Conservation (phyloP, 352 stramenopile genomes). For the Globisporangium paddicum region DNA sequence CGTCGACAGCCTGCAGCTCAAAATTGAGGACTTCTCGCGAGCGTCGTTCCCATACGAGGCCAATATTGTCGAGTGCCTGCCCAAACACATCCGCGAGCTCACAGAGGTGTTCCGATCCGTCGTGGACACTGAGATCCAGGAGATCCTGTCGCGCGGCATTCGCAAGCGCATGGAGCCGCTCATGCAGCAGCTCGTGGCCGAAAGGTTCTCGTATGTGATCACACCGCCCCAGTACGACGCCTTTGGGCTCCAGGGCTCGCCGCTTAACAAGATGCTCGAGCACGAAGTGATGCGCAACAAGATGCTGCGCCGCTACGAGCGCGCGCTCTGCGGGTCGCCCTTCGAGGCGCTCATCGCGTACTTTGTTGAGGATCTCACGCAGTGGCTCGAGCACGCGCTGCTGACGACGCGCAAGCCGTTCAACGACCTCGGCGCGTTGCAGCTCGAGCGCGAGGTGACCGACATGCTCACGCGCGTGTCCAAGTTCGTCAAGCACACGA, state of each 20-base stretch:
- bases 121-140: slow-evolving; percentile 64
- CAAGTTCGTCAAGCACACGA: slow-evolving; percentile 44
- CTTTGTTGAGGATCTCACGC: slow-evolving; percentile 52
- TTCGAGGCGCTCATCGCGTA: slow-evolving; percentile 70
- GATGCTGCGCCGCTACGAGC: slow-evolving; percentile 56
- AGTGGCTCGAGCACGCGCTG: slow-evolving; percentile 49
- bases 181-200: slow-evolving; percentile 37
- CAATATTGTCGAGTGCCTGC: slow-evolving; percentile 65
- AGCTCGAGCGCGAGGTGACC: slow-evolving; percentile 71
- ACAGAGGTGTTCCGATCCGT: slow-evolving; percentile 67
- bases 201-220: slow-evolving; percentile 64
- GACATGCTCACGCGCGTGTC: slow-evolving; percentile 54
- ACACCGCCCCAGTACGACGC: slow-evolving; percentile 60
- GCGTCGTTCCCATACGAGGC: slow-evolving; percentile 45
- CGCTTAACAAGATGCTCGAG: slow-evolving; percentile 61
- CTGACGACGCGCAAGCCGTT: slow-evolving; percentile 52
- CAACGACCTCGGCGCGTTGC: slow-evolving; percentile 76
- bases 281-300: slow-evolving; percentile 65
- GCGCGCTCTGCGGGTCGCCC: slow-evolving; percentile 40
- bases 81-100: slow-evolving; percentile 65
- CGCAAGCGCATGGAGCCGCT: slow-evolving; percentile 39
- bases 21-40: slow-evolving; percentile 50
- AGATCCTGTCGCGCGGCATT: slow-evolving; percentile 47
- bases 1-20: slow-evolving; percentile 47
- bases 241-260: slow-evolving; percentile 53